Conservation (phyloP, 2,329 filamentous ascomycete species). For the Alternaria hordeiaustralica region DNA sequence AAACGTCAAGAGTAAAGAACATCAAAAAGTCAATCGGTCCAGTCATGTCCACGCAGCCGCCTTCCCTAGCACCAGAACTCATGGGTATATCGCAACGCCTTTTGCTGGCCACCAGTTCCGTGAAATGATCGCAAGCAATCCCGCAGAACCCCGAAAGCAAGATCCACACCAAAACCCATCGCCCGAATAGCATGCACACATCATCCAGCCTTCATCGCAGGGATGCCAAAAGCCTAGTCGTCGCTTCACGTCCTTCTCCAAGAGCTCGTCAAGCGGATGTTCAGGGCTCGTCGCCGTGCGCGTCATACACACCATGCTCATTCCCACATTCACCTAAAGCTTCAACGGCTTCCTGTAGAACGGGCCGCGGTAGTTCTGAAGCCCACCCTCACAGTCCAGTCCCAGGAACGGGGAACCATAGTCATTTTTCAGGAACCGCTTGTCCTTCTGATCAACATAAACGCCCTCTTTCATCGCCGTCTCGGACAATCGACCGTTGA, state of each 20-base stretch:
- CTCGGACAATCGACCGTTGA: constrained; percentile 1
- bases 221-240: too few relatives aligned
- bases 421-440: constrained; percentile 17
- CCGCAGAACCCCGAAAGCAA: not conserved
- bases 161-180: rapidly evolving
- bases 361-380: not conserved
- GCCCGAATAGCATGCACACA: rapidly evolving
- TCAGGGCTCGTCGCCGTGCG: not conserved
- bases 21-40: not conserved
- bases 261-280: not conserved
- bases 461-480: constrained; percentile 3
- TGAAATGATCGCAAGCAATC: rapidly evolving
- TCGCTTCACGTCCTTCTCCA: too few relatives aligned
- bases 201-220: not conserved
- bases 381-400: constrained; percentile 3
- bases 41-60: not conserved
- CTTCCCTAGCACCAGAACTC: not conserved
- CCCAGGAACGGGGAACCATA: constrained; percentile 4
- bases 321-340: not conserved
- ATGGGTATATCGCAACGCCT: not conserved
- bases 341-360: constrained; percentile 7
- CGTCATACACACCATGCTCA: not conserved
- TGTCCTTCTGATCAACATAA: not conserved
- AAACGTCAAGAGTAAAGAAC: too few relatives aligned
- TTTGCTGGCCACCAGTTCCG: rapidly evolving